phyloP scores from a whole-genome alignment of 371 early-diverging fungal species.

The Mortierella sp. region DNA sequence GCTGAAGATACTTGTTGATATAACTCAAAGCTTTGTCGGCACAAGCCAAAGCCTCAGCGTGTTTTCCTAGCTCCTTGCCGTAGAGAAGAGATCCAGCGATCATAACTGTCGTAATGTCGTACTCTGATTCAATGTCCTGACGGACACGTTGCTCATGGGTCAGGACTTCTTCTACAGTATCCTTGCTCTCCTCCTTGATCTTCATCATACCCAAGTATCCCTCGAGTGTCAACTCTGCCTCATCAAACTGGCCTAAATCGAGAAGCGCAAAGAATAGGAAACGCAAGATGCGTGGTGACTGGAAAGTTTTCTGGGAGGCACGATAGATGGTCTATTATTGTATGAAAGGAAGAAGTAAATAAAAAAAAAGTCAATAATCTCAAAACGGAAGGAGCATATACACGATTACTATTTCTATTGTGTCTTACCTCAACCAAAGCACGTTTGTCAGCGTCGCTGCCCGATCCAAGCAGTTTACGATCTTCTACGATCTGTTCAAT shows the following conservation, averaged over 20 bases:
- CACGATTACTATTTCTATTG: neutral
- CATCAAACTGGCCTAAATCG: conserved; percentile 78
- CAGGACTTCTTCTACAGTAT: conserved; percentile 14
- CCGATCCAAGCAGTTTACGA: conserved; percentile 64
- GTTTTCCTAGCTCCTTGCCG: conserved; percentile 61
- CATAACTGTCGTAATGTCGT: conserved; percentile 60
- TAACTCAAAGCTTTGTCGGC: conserved; percentile 60
- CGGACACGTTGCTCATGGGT: conserved; percentile 43
- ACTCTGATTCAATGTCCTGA: conserved; percentile 41
- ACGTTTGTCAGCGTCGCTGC: conserved; percentile 60
- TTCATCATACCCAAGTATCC: conserved; percentile 73
- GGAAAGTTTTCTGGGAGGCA: conserved; percentile 75
- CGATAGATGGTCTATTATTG: conserved; percentile 68
- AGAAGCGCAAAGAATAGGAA: conserved; percentile 72
- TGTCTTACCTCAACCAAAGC: conserved; percentile 61
- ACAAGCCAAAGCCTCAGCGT: conserved; percentile 62
- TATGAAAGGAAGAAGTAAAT: neutral
- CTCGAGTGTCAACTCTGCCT: conserved; percentile 76
- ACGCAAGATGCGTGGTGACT: conserved; percentile 78
- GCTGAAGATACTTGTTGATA: conserved; percentile 49
- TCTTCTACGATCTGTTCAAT: conserved; percentile 74
- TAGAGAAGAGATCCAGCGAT: conserved; percentile 64
- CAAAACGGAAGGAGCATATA: neutral
- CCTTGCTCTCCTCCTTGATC: conserved; percentile 40
- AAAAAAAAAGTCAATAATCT: neutral